phyloP scores from a whole-genome alignment of 768 basidiomycete species.

The Tubosaeta sp. region DNA sequence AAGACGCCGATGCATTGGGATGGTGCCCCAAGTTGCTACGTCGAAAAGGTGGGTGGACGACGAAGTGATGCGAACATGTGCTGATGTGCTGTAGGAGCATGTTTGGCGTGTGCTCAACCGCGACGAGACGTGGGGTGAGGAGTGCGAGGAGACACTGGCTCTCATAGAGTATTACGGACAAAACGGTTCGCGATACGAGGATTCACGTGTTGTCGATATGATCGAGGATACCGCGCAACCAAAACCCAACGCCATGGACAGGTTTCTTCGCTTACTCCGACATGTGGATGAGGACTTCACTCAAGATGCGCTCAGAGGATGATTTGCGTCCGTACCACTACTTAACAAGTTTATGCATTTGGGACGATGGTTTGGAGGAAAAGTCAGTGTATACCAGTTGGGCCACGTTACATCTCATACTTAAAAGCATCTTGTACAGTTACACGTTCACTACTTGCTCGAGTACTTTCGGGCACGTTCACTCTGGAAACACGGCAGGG shows the following conservation, averaged over 20 bases:
- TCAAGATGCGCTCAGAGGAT: slow-evolving; percentile 20
- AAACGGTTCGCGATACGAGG: slow-evolving; percentile 44
- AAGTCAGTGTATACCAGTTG: slow-evolving; percentile 4
- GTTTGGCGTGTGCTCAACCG: slow-evolving; percentile 50
- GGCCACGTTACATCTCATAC: background rate
- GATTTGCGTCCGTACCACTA: background rate
- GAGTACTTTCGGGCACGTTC: background rate
- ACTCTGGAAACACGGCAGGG: slow-evolving; percentile 14
- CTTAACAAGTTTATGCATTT: background rate
- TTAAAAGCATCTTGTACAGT: background rate
- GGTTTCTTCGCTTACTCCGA: slow-evolving; percentile 45
- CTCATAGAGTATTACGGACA: slow-evolving; percentile 57
- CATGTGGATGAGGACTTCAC: slow-evolving; percentile 41
- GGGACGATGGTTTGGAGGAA: background rate
- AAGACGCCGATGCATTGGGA: slow-evolving; percentile 40
- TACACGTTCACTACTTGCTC: background rate
- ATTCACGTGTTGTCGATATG: slow-evolving; percentile 47
- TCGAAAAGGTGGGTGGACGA: slow-evolving; percentile 41
- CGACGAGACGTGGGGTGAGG: slow-evolving; percentile 37
- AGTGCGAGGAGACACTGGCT: slow-evolving; percentile 46
- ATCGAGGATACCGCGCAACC: slow-evolving; percentile 43
- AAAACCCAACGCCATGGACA: slow-evolving; percentile 44
- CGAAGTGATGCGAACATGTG: background rate
- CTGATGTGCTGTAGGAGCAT: slow-evolving; percentile 34
- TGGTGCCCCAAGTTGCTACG: slow-evolving; percentile 30